These are phyloP conservation scores for Cadophora luteo-olivacea DNA, from an alignment of 2,329 filamentous ascomycete genomes.

Conservation along the genomic window DNA sequence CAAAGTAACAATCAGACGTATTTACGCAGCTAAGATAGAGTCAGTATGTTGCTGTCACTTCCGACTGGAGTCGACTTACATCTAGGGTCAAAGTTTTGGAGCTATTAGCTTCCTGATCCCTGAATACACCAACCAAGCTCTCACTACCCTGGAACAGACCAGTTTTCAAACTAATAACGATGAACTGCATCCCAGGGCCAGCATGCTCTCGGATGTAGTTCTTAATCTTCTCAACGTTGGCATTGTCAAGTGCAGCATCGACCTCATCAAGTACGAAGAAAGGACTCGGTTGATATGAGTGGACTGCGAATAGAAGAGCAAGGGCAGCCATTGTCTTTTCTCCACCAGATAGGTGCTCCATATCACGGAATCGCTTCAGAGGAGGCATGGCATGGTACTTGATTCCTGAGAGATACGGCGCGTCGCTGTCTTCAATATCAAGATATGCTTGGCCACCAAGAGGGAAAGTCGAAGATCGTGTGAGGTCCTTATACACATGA, in stretches of 20 bases:
- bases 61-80: slow-evolving; percentile 66
- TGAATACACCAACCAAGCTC: slow-evolving; percentile 92
- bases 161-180: slow-evolving; percentile 96
- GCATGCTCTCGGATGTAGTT: slow-evolving; percentile 96
- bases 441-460: slow-evolving; percentile 90
- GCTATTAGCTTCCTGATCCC: slow-evolving; percentile 92
- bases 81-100: slow-evolving; percentile 91
- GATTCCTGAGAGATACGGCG: slow-evolving; percentile 93
- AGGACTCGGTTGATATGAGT: slow-evolving; percentile 92
- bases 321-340: slow-evolving; percentile 99
- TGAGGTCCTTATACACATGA: slow-evolving; percentile 93
- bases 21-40: slow-evolving; percentile 37
- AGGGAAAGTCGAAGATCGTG: slow-evolving; percentile 86
- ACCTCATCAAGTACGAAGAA: slow-evolving; percentile 99
- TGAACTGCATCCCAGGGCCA: slow-evolving; percentile 97
- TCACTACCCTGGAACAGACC: slow-evolving; percentile 96
- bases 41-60: slow-evolving; percentile 25
- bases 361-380: slow-evolving; percentile 96
- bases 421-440: slow-evolving; percentile 91
- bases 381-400: slow-evolving; percentile 99
- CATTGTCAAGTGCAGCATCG: slow-evolving; percentile 96
- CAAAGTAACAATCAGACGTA: slow-evolving; percentile 33
- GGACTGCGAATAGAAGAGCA: slow-evolving; percentile 94
- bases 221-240: slow-evolving; percentile 94
- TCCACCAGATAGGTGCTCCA: slow-evolving; percentile 96